Evolutionary conservation across 129 eudicot species (phyloP).

Genomic region (Centaurea solstitialis): DNA sequence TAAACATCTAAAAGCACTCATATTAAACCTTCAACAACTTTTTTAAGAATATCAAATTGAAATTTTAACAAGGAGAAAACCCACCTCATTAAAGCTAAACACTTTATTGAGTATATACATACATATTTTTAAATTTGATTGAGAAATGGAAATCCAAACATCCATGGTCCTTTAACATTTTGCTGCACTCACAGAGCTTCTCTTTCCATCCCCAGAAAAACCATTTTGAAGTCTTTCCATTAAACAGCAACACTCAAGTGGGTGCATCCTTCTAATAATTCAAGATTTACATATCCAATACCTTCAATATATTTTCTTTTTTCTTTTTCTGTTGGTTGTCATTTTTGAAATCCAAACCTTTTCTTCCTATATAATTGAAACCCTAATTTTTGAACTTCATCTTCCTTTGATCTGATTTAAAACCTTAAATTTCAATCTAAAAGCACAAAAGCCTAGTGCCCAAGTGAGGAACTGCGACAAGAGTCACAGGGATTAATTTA

Average conservation of each 20-base stretch:
- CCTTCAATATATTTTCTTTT: too few relatives aligned
- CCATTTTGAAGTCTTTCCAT: background rate
- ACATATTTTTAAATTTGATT: too few relatives aligned
- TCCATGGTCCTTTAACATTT: too few relatives aligned
- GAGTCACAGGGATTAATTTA: too few relatives aligned
- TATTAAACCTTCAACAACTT: background rate
- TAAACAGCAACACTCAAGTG: too few relatives aligned
- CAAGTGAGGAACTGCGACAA: background rate
- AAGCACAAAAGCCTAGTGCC: too few relatives aligned
- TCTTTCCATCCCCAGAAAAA: background rate
- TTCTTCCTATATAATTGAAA: background rate
- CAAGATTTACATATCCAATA: too few relatives aligned
- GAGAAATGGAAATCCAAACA: too few relatives aligned
- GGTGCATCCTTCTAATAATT: too few relatives aligned
- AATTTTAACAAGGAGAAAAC: background rate
- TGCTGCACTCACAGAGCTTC: background rate
- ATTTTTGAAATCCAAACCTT: background rate
- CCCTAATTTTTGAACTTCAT: background rate
- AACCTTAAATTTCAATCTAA: background rate
- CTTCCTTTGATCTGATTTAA: background rate
- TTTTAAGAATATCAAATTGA: background rate
- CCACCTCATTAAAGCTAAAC: background rate
- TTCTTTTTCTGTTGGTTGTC: background rate
- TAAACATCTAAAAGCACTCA: background rate
- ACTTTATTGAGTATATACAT: too few relatives aligned